Percentiles rank a stretch among this genome's conserved stretches.
Evolutionary conservation across 2,329 filamentous ascomycete species (phyloP).

Genomic region (Diaporthe eres): DNA sequence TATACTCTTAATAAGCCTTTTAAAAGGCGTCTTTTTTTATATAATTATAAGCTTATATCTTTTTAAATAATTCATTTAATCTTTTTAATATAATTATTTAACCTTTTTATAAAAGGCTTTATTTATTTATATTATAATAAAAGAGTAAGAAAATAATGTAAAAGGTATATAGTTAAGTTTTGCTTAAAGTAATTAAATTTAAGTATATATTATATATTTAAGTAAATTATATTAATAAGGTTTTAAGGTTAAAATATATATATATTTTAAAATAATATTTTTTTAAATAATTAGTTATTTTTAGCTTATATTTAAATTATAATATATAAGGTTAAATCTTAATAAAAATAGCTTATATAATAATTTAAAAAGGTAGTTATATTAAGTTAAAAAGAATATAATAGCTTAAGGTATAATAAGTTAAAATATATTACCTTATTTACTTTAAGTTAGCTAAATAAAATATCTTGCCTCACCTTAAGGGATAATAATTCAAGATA

Average conservation of each 20-base stretch:
- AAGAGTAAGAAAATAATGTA: neutral
- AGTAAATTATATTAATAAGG: neutral
- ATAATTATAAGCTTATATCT: neutral
- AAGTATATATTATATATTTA: neutral
- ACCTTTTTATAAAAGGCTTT: neutral
- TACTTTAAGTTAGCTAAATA: neutral
- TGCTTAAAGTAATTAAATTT: neutral
- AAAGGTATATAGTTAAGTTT: neutral
- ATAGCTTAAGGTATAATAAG: neutral
- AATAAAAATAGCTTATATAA: neutral
- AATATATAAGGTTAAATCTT: neutral
- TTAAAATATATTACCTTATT: neutral
- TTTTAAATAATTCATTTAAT: neutral
- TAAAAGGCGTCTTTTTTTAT: neutral
- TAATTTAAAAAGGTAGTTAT: neutral
- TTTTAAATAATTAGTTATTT: neutral
- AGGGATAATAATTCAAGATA: neutral
- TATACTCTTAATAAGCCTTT: neutral
- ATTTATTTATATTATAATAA: neutral
- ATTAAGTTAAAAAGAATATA: neutral
- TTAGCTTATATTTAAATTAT: neutral
- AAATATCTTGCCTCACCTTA: neutral
- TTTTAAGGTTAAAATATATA: neutral
- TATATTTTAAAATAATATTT: neutral
- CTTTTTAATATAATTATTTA: neutral